phyloP scores from a whole-genome alignment of 1,284 basidiomycete species.

The Cryptococcus sp. region DNA sequence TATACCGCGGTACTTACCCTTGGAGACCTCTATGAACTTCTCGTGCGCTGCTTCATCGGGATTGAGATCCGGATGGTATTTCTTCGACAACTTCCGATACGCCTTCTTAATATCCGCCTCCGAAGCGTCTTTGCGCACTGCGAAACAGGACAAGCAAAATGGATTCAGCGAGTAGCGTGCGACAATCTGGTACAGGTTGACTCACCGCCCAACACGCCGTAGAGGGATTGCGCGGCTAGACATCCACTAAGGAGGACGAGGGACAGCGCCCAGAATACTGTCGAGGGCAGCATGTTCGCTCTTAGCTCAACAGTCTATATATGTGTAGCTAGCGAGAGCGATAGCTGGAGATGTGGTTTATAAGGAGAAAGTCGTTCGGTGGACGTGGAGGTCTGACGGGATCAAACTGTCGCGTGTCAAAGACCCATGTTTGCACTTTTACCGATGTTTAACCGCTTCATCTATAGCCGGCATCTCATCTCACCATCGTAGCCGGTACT shows the following conservation, averaged over 20 bases:
- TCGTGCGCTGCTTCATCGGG: slow-evolving; percentile 76
- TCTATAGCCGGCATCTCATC: too few species aligned
- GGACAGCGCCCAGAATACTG: slow-evolving; percentile 32
- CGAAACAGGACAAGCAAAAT: slow-evolving; percentile 6
- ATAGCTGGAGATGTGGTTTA: not conserved
- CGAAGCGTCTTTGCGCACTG: slow-evolving; percentile 75
- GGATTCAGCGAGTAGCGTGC: not conserved
- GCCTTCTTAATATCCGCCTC: slow-evolving; percentile 87
- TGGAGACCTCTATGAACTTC: slow-evolving; percentile 84
- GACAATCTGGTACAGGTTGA: not conserved
- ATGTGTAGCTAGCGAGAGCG: too few species aligned
- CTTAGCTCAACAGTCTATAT: not conserved
- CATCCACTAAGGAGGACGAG: slow-evolving; percentile 40
- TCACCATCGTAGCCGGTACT: too few species aligned
- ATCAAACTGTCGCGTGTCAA: too few species aligned
- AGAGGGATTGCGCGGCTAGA: slow-evolving; percentile 50
- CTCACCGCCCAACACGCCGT: slow-evolving; percentile 53
- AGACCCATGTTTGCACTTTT: too few species aligned
- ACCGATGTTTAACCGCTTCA: too few species aligned
- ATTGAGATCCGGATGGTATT: slow-evolving; percentile 93
- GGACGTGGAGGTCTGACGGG: too few species aligned
- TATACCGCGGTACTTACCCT: slow-evolving; percentile 61
- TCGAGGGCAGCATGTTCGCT: slow-evolving; percentile 32
- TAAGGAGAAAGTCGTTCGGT: not conserved
- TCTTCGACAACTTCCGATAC: slow-evolving; percentile 81